Evolutionary conservation across 257 asterid genomes (phyloP).

Genomic region (Lantana camara): DNA sequence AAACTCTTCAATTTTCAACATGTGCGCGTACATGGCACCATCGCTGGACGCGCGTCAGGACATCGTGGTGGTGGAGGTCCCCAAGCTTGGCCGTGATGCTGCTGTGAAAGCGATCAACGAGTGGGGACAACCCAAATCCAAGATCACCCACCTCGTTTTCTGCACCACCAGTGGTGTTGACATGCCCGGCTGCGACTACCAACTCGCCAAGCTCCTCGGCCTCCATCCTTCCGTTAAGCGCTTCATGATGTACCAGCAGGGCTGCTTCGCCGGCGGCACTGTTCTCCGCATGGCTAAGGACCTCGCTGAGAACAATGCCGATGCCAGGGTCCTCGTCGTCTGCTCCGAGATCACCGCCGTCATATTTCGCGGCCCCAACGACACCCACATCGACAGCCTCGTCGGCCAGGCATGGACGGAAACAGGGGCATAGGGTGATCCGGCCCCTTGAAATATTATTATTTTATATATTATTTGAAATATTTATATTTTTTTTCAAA

Average conservation of each 20-base stretch:
- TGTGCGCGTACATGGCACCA: conserved; percentile 70
- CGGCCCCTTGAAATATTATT: too few relatives aligned
- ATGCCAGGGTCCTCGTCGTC: conserved; percentile 62
- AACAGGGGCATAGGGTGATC: too few relatives aligned
- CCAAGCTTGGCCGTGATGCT: conserved; percentile 79
- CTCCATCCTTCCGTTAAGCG: conserved; percentile 70
- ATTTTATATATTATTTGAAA: too few relatives aligned
- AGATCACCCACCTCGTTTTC: conserved; percentile 71
- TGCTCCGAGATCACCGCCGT: conserved; percentile 71
- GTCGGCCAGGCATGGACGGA: conserved; percentile 75
- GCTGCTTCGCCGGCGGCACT: conserved; percentile 76
- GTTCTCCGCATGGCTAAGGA: conserved; percentile 81
- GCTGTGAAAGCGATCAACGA: conserved; percentile 81
- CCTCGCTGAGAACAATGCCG: conserved; percentile 75
- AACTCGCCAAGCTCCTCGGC: conserved; percentile 73
- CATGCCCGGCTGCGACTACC: conserved; percentile 90
- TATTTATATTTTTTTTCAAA: too few relatives aligned
- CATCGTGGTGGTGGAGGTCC: conserved; percentile 75
- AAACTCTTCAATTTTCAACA: too few relatives aligned
- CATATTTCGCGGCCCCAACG: conserved; percentile 64
- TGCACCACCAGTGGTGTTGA: conserved; percentile 88
- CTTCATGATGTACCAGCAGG: conserved; percentile 80
- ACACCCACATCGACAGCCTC: conserved; percentile 51
- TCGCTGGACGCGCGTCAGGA: conserved; percentile 76
- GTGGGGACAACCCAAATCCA: conserved; percentile 88